Evolutionary conservation across 2,329 filamentous ascomycete genomes (phyloP), one percentile per base, ranked within the genome.

Genomic region (Verticillium klebahnii): DNA sequence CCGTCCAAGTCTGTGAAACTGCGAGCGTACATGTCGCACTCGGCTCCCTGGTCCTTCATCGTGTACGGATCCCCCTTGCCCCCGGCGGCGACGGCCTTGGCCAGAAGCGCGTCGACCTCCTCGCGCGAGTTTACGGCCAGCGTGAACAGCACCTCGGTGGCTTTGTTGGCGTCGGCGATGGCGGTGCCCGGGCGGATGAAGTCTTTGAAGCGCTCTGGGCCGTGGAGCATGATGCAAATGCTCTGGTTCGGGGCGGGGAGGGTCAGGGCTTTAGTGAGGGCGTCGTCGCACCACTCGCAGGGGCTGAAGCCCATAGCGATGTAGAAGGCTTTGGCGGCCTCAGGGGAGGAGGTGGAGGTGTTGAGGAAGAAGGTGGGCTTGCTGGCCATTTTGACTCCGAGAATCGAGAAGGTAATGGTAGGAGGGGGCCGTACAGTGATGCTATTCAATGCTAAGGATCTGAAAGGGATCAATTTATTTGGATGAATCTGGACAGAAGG

Each of bases 1-100:
- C 67, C 67, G 61, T 68, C 67, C 45, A 66, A n/a, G 37, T 69
- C 67, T 29, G 64, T 60, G 55, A 67, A 68, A 31, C 65, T 67
- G 17, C 68, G 65, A 3, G 61, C 54, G 45, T 69, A 69, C 63
- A 69, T 63, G 12, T 66, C 65, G 14, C 54, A 57, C 3, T 57
- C 61, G n/a, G 57, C 54, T 2, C 68, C 68, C 55, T 67, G 61
- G 5, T 59, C 58, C 15, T 61, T 32, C 40, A 68, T 57, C 6
- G 34, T 60, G 34, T 64, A 69, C 1, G 67, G 68, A 40, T 69
- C 67, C 14, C 52, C 52, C 56, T 60, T 60, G 2, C 66, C 68
- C 15, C 67, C 68, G n/a, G 62, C 64, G 7, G 60, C 58, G 6
- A 62, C 62, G 1, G 68, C 68, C 61, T 66, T 68, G 15, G 52